Evolutionary conservation across 345 rosid species (phyloP).

Genomic region (Geranium rotundifolium): DNA sequence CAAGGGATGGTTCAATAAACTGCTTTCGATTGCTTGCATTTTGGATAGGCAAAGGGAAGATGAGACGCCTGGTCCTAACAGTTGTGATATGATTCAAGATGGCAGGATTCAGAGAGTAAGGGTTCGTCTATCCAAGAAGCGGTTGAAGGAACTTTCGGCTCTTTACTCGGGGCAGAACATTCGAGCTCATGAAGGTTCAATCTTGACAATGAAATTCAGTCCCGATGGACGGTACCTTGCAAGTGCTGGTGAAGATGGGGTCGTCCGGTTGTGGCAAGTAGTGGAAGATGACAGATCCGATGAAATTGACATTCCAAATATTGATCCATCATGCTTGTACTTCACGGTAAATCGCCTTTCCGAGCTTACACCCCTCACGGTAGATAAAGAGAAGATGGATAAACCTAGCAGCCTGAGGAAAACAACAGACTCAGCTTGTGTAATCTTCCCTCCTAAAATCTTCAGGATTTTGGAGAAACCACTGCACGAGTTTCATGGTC

Average conservation of each 20-base stretch:
- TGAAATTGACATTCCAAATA: conserved; percentile 51
- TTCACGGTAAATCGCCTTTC: conserved; percentile 64
- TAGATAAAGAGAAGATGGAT: conserved; percentile 41
- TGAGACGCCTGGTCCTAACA: conserved; percentile 22
- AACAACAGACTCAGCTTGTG: conserved; percentile 72
- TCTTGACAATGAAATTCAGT: conserved; percentile 71
- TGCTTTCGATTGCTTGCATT: conserved; percentile 47
- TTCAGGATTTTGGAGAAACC: conserved; percentile 68
- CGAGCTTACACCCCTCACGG: conserved; percentile 48
- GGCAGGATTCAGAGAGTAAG: conserved; percentile 50
- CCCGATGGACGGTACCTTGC: conserved; percentile 75
- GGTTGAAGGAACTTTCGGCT: conserved; percentile 60
- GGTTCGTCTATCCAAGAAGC: conserved; percentile 50
- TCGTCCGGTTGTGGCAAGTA: conserved; percentile 57
- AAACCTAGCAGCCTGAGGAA: conserved; percentile 42
- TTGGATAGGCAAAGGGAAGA: conserved; percentile 27
- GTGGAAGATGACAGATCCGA: conserved; percentile 56
- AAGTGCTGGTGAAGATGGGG: conserved; percentile 62
- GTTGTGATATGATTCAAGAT: conserved; percentile 16
- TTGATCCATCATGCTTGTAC: conserved; percentile 67
- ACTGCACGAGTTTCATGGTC: conserved; percentile 57
- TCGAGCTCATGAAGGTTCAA: conserved; percentile 61
- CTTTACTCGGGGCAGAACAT: conserved; percentile 62
- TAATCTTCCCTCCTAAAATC: conserved; percentile 67
- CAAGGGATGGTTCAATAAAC: conserved; percentile 49